Evolutionary conservation across 148 eudicot genomes (phyloP).

Genomic region (Vaccinium corymbosum): DNA sequence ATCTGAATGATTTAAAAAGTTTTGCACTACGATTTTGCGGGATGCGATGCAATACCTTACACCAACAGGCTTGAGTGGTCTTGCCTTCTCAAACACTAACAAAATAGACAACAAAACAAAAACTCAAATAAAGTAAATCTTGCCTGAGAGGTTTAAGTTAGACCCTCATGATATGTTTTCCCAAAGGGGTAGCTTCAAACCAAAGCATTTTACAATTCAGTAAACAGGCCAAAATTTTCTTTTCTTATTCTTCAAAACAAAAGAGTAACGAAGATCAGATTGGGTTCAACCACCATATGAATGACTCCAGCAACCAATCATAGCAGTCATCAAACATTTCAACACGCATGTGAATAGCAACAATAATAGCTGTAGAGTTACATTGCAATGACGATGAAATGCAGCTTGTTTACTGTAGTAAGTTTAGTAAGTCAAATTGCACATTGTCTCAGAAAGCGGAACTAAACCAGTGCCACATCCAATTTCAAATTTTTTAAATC

Average conservation of each 20-base stretch:
- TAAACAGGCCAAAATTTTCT: not conserved
- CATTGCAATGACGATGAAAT: not conserved
- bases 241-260: not conserved
- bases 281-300: not conserved
- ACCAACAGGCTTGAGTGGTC: not conserved
- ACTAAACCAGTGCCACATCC: not conserved
- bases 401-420: not conserved
- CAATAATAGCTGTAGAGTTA: not conserved
- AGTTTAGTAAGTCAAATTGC: not conserved
- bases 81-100: not conserved
- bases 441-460: not conserved
- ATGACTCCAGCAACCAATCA: not conserved
- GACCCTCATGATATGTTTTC: not conserved
- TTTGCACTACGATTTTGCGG: not conserved
- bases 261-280: not conserved
- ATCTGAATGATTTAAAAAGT: not conserved
- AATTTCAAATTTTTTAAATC: not conserved
- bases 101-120: conserved; percentile 2
- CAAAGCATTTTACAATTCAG: not conserved
- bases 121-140: not conserved
- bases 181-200: not conserved
- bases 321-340: not conserved
- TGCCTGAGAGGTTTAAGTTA: not conserved
- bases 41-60: not conserved
- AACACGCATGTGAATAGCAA: not conserved